Evolutionary conservation across 495 filamentous ascomycete species (phyloP), one percentile per base, ranked within the genome.

Genomic region (Staphylotrichum longicolle): DNA sequence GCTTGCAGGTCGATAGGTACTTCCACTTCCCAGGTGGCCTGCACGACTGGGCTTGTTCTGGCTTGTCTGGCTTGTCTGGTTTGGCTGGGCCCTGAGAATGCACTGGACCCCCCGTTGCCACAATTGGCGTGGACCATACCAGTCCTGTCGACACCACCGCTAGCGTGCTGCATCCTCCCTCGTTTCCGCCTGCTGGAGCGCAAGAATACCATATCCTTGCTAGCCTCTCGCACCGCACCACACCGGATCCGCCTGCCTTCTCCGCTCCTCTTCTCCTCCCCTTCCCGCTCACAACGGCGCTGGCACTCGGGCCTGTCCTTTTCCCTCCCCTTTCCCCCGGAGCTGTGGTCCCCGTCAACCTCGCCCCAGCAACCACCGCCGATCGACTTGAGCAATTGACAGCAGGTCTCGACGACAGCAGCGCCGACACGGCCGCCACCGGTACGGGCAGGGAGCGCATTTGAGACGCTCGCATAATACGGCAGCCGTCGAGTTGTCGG

Each of bases 121-220:
- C 66, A 67, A 61, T 60, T 61, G 62, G 61, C 58, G 54, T 60
- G 54, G 49, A 60, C 68, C 65, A 53, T 71, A 55, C 69, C 69
- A 42, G 57, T 63, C 63, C 59, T 67, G 70, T 67, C 68, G 58
- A 68, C 54, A 65, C 61, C 65, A 68, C 63, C 56, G 64, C 68
- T 74, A 72, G 70, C 68, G 69, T 60, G 66, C 67, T 72, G 71
- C 71, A 72, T 58, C 59, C 65, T 66, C 68, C 61, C 70, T 69
- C 70, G 69, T 68, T 74, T 67, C 64, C 63, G 62, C 44, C 46
- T 55, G 57, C 62, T 58, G 54, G 61, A 60, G 55, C 57, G 51
- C 51, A 39, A 56, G 15, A 61, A 55, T 49, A 20, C 48, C 57
- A 30, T 35, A 57, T 58, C 56, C 62, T 59, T 62, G 45, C 57